phyloP scores from a whole-genome alignment of 108 stramenopile species.

The Hondaea fermentalgiana region DNA sequence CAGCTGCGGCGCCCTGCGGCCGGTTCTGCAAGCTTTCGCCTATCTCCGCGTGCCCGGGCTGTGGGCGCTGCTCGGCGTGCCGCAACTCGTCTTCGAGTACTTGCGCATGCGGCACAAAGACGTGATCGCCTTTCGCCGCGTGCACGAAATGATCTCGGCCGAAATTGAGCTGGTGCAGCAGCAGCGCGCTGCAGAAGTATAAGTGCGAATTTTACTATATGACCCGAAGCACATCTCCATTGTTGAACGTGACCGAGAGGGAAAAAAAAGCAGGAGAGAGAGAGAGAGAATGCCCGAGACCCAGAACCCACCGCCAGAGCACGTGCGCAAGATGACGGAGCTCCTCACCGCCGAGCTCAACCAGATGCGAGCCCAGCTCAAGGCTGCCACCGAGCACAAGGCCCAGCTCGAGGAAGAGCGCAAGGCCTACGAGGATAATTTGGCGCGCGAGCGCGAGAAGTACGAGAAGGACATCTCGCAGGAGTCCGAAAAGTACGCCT shows the following conservation, averaged over 20 bases:
- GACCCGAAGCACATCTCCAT: too few species aligned
- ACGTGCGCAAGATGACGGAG: neutral
- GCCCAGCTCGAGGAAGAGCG: too few species aligned
- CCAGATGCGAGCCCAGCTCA: neutral
- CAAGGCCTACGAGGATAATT: too few species aligned
- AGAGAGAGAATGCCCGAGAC: too few species aligned
- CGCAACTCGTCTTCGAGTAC: neutral
- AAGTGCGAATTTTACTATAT: too few species aligned
- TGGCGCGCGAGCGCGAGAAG: neutral
- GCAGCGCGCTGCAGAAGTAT: too few species aligned
- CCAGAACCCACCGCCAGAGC: neutral
- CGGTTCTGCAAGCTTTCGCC: neutral
- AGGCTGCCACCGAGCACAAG: neutral
- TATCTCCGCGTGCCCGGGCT: neutral
- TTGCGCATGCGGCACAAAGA: neutral
- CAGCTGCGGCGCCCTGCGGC: neutral
- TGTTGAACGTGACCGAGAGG: too few species aligned
- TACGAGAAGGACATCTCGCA: neutral
- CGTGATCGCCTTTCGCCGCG: neutral
- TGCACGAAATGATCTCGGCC: neutral
- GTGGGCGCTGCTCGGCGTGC: neutral
- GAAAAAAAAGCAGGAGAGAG: too few species aligned
- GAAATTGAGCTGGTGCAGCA: neutral
- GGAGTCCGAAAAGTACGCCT: neutral
- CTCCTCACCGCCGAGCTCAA: neutral